Evolutionary conservation across 805 yeast genomes (phyloP), one percentile per base, ranked within the genome.

Genomic region (Zygotorulaspora chibaensis): DNA sequence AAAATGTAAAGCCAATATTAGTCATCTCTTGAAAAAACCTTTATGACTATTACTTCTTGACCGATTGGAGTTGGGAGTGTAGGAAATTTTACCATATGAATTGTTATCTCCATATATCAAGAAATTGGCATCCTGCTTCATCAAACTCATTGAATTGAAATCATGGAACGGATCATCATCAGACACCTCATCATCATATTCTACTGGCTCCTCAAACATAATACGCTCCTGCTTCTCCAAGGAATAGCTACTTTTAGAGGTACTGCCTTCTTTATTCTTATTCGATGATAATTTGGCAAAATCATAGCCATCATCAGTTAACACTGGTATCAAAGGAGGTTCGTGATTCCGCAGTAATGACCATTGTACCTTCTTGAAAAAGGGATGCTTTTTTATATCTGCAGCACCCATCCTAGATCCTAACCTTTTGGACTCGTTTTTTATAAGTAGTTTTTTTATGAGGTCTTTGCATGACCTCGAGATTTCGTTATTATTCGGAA

Each of bases 351-450:
- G 77, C 46, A 93, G 70, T 48, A 93, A 72, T 0, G 99, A 97
- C 99, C 99, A 93, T 63, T 89, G 96, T 1, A 87, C 82, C 56
- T 73, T 84, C 61, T 89, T 91, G 75, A 93, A 93, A 56, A 90
- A 95, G 0, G 87, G 81, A 64, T 95, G 99, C 46, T 78, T 80
- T 61, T 93, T 93, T 42, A 93, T 80, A 61, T 93, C 99, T 2
- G 96, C 83, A 0, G 99, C 99, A 13, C 99, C 99, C 38, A 88
- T 80, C 48, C 85, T 82, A 9, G 96, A 87, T 0, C 99, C 99
- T 36, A 93, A 65, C 46, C 99, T 73, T 60, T 87, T 88, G 31
- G 76, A 71, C 66, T 93, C 98, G 63, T 91, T 96, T 62, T 95
- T 93, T 44, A 84, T 84, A 46, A 93, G 71, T 37, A 93, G 71